Base-by-base conservation (phyloP, 345 rosid species). In the Geranium rotundifolium region DNA sequence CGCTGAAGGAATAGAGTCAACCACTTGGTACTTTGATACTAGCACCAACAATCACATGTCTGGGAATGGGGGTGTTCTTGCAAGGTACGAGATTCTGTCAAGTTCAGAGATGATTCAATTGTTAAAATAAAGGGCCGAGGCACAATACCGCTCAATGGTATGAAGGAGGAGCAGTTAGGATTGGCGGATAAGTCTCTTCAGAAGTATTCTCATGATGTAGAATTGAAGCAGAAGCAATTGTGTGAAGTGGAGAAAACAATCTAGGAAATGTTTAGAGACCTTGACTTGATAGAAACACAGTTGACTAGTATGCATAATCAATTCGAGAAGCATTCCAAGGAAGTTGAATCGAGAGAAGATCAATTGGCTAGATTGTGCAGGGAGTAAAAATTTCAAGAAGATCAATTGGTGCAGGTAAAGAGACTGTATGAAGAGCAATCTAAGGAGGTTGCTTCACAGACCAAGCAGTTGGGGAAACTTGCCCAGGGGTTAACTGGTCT, bases 201-300 rank as follows among this genome's bases (percentile, higher is more conserved):
- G 54, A 41, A 61, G 46, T 61, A 54, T 61, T 34, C 23, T 34
- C 23, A 19, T 13, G 54, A 61, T 10, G 49, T 61, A 4, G 63
- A 61, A 1, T 1, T 7, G 20, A 41, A 37, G 46, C n/a, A 17
- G 16, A 52, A 13, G 62, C 49, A n/a, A n/a, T n/a, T n/a, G n/a
- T n/a, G n/a, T n/a, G n/a, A n/a, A n/a, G n/a, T n/a, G n/a, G n/a
- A n/a, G 58, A n/a, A 17, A 1, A 39, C 19, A 31, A 20, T 63
- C 15, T 19, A 31, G 50, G 67, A 59, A 0, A 1, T 56, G 17
- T 8, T 1, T 3, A 20, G 55, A 19, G 61, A 72, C 54, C 61
- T 72, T 57, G 19, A 72, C 27, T 65, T 54, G 55, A 57, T 14
- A 29, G 29, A 57, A 57, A 12, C 29, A 29, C n/a, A 19, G 29